Evolutionary conservation across 2,329 filamentous ascomycete species (phyloP).

Genomic region (Colletotrichum chrysophilum): DNA sequence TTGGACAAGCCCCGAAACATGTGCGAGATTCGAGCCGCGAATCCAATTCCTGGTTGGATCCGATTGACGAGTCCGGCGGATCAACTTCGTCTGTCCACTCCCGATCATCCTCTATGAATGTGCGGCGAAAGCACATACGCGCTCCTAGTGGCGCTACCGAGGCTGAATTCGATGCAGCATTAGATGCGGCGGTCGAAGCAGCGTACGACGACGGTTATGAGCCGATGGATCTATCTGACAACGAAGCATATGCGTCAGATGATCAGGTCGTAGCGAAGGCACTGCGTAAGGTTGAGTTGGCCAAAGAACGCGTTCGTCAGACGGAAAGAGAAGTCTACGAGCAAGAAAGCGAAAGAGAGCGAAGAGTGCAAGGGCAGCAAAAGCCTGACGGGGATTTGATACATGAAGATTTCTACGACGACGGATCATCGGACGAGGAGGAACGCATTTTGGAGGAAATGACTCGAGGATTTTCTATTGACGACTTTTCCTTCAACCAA

Average conservation of each 20-base stretch:
- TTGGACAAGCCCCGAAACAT: constrained; percentile 41
- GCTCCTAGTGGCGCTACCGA: constrained; percentile 76
- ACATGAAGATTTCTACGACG: constrained; percentile 63
- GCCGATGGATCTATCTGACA: constrained; percentile 58
- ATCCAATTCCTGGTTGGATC: constrained; percentile 92
- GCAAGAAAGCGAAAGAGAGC: constrained; percentile 19
- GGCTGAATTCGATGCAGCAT: constrained; percentile 89
- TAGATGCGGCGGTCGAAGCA: constrained; percentile 94
- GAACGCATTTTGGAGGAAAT: constrained; percentile 86
- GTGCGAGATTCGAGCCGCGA: constrained; percentile 72
- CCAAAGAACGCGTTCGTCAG: constrained; percentile 77
- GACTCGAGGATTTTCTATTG: constrained; percentile 80
- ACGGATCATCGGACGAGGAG: constrained; percentile 72
- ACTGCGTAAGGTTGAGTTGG: constrained; percentile 72
- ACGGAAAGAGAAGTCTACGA: constrained; percentile 74
- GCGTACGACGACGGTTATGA: constrained; percentile 94
- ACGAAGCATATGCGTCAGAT: not conserved
- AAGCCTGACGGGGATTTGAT: constrained; percentile 50
- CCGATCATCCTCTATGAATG: constrained; percentile 71
- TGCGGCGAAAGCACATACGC: constrained; percentile 74
- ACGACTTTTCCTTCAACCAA: constrained; percentile 63
- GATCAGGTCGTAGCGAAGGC: constrained; percentile 54
- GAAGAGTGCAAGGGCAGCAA: constrained; percentile 28
- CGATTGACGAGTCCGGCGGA: constrained; percentile 86
- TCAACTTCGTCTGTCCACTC: constrained; percentile 86